A percentile compares a stretch with the other conserved stretches of the same genome.
Conservation (phyloP, 1,139 yeast species). For the Hyphopichia pseudoburtonii region DNA sequence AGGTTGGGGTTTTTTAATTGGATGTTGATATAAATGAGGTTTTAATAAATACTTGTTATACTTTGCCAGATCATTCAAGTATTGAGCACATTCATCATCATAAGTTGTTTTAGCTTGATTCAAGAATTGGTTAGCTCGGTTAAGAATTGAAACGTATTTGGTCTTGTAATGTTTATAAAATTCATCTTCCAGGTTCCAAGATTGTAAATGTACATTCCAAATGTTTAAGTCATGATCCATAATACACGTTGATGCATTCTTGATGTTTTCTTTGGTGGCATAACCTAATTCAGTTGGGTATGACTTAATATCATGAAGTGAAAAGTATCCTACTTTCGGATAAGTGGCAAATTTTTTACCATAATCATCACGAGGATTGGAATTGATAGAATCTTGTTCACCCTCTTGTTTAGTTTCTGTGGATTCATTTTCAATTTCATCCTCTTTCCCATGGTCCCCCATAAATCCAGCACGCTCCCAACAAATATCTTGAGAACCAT, state of each 20-base stretch:
- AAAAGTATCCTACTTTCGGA: slow-evolving; percentile 79
- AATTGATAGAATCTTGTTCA: too few relatives aligned
- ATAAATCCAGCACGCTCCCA: slow-evolving; percentile 74
- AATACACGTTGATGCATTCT: slow-evolving; percentile 77
- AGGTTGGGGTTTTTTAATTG: slow-evolving; percentile 29
- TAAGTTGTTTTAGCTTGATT: slow-evolving; percentile 47
- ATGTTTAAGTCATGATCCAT: slow-evolving; percentile 79
- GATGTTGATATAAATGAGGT: slow-evolving; percentile 28
- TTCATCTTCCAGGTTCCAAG: slow-evolving; percentile 62
- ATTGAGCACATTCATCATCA: slow-evolving; percentile 37
- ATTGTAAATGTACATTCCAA: slow-evolving; percentile 83
- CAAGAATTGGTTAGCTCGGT: slow-evolving; percentile 69
- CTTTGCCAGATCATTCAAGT: slow-evolving; percentile 25
- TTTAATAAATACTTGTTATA: slow-evolving; percentile 29
- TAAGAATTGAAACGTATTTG: slow-evolving; percentile 61
- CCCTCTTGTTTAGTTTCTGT: slow-evolving; percentile 5
- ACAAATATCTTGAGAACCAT: slow-evolving; percentile 85
- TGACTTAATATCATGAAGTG: slow-evolving; percentile 82
- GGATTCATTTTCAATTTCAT: slow-evolving; percentile 36
- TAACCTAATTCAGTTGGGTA: slow-evolving; percentile 82
- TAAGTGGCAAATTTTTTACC: slow-evolving; percentile 53
- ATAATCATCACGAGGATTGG: slow-evolving; percentile 48
- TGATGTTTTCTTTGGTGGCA: slow-evolving; percentile 70
- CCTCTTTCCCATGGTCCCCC: slow-evolving; percentile 51
- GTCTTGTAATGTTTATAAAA: slow-evolving; percentile 64